Base-by-base conservation (phyloP, 1,284 basidiomycete genomes). In the Apiotrichum montevideense region DNA sequence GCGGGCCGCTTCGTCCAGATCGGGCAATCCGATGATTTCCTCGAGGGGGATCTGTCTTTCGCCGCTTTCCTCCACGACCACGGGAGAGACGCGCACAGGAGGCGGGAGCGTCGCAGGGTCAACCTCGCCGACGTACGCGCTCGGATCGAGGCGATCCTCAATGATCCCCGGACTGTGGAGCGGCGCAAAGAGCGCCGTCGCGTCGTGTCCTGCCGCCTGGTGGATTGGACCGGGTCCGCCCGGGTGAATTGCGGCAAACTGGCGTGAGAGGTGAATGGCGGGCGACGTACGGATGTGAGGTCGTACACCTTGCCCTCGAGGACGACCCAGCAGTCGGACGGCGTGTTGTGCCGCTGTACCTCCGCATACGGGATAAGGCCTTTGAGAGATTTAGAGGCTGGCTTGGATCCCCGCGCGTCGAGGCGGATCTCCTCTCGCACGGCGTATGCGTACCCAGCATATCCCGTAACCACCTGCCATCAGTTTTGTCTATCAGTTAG, bases 261-360 rank as follows among this genome's bases (percentile, higher is more conserved):
- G 21, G 8, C 0, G 53, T 47, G 3, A 45, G 44, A 32, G 41
- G 14, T 6, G 9, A 42, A 45, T n/a, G n/a, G 41, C 29, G 41
- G 4, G 34, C 15, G 35, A 62, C 68, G 53, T 51, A 73, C 74
- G 58, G 69, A 65, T 6, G 75, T 76, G 45, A 77, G 59, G 56
- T 78, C 75, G 58, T 74, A 77, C 3, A 77, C 69, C 46, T 69
- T 69, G 9, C 69, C 74, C 40, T 70, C 65, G 54, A 77, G 71
- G 8, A 77, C 69, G 13, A 75, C 70, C 75, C 76, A 76, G 44
- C 70, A 67, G 50, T 71, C 69, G 3, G 70, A 71, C n/a, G 66
- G 54, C 1, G 62, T 61, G 42, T 67, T 68, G 46, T 77, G 75
- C 63, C 70, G 68, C 51, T 71, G 67, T 1, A 77, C 73, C 45